Conservation (phyloP, 768 basidiomycete genomes). For the Kwoniella newhampshirensis region DNA sequence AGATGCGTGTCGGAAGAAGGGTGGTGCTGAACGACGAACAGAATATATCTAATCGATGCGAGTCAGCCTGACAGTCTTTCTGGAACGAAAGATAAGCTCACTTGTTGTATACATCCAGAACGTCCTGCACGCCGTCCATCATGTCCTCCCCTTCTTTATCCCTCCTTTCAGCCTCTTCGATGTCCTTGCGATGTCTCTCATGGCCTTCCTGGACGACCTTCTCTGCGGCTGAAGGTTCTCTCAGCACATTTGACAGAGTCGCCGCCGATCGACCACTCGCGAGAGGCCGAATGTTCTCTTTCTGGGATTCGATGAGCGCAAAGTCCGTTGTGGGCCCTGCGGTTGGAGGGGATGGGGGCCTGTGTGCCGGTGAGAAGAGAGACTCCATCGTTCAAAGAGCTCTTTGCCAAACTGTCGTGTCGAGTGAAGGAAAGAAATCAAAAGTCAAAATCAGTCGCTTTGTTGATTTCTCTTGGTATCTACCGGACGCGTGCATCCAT, state of each 20-base stretch:
- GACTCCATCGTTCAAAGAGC: slow-evolving; percentile 17
- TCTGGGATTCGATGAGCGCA: slow-evolving; percentile 55
- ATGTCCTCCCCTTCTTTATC: slow-evolving; percentile 54
- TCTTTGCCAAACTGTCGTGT: neutral
- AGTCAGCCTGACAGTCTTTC: no score
- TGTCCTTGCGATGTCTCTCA: slow-evolving; percentile 49
- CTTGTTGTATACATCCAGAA: slow-evolving; percentile 76
- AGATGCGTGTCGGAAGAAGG: slow-evolving; percentile 74
- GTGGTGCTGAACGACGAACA: slow-evolving; percentile 84
- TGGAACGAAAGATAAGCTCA: no score
- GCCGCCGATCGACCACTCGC: slow-evolving; percentile 56
- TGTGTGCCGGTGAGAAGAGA: slow-evolving; percentile 25
- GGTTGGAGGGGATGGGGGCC: slow-evolving; percentile 10
- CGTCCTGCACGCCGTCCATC: slow-evolving; percentile 71
- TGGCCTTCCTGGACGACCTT: slow-evolving; percentile 55
- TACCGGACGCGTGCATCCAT: slow-evolving; percentile 1
- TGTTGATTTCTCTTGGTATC: slow-evolving; percentile 1
- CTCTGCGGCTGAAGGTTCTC: slow-evolving; percentile 66
- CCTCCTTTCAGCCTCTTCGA: slow-evolving; percentile 53
- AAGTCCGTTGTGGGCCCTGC: slow-evolving; percentile 55
- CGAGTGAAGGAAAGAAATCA: neutral
- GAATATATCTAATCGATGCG: slow-evolving; percentile 64
- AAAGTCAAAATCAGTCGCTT: slow-evolving; percentile 20
- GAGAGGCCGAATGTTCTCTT: slow-evolving; percentile 58
- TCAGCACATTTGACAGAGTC: slow-evolving; percentile 55